Evolutionary conservation across 2,329 filamentous ascomycete genomes (phyloP).

Genomic region (Colletotrichum phormii): DNA sequence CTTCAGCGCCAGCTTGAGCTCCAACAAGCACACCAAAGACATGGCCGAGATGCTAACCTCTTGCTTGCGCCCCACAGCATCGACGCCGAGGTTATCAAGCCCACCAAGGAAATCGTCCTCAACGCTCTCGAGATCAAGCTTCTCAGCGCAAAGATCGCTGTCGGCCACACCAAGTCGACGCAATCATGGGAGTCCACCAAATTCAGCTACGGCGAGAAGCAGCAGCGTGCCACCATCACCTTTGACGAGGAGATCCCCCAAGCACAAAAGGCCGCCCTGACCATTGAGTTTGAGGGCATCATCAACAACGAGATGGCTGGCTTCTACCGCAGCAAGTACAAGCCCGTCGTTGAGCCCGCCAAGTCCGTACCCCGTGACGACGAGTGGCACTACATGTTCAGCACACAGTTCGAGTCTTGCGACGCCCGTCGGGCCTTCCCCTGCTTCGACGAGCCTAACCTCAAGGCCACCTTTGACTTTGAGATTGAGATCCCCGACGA

Average conservation of each 20-base stretch:
- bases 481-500: conserved; percentile 91
- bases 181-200: conserved; percentile 70
- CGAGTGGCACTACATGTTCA: conserved; percentile 81
- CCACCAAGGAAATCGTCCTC: conserved; percentile 81
- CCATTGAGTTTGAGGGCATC: conserved; percentile 80
- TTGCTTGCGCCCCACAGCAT: conserved; percentile 64
- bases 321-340: conserved; percentile 96
- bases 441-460: conserved; percentile 97
- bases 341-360: conserved; percentile 77
- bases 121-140: conserved; percentile 90
- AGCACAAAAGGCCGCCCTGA: conserved; percentile 73
- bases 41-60: neutral
- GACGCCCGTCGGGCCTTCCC: conserved; percentile 96
- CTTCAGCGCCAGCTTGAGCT: neutral
- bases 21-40: conserved; percentile 7
- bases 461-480: conserved; percentile 96
- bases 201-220: conserved; percentile 84
- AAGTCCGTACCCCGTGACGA: conserved; percentile 81
- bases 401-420: conserved; percentile 97
- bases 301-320: conserved; percentile 94
- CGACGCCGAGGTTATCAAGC: conserved; percentile 76
- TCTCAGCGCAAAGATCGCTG: conserved; percentile 69
- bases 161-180: conserved; percentile 68
- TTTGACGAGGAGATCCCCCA: conserved; percentile 79
- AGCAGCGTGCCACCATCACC: conserved; percentile 83